A percentile compares a stretch with the other conserved stretches of the same genome.
phyloP scores from a whole-genome alignment of 2,329 filamentous ascomycete species.

The Ramichloridium luteum region DNA sequence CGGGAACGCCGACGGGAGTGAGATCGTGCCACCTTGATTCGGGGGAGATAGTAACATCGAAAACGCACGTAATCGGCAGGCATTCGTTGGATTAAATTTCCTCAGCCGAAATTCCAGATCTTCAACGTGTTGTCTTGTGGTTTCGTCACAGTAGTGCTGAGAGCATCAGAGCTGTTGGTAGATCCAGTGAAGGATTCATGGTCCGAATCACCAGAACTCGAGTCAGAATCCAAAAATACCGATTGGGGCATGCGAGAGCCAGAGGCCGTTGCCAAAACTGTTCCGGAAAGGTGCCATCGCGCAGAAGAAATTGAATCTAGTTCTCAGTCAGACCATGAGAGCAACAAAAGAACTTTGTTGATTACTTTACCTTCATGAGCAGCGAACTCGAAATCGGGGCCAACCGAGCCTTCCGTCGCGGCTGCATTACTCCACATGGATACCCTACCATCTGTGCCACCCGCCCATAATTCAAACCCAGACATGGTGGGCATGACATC shows the following conservation, averaged over 20 bases:
- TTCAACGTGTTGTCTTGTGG: constrained; percentile 10
- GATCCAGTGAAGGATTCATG: no score
- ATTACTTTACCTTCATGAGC: constrained; percentile 31
- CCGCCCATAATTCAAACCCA: constrained; percentile 45
- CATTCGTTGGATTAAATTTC: no score
- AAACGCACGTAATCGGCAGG: no score
- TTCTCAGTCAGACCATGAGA: no score
- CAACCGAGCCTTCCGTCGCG: constrained; percentile 28
- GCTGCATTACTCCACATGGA: constrained; percentile 37
- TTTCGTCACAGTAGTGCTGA: no score
- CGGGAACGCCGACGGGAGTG: no score
- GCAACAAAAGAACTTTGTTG: background rate
- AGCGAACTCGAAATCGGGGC: constrained; percentile 32
- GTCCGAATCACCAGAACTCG: background rate
- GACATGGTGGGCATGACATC: constrained; percentile 34
- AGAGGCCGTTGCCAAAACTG: constrained; percentile 39
- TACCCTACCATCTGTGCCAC: constrained; percentile 42
- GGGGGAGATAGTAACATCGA: no score
- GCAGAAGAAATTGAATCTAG: constrained; percentile 8
- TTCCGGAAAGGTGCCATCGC: constrained; percentile 35
- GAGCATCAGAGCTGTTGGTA: constrained; percentile 4
- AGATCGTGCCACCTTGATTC: no score
- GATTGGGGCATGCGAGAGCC: constrained; percentile 28
- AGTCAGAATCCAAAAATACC: no score
- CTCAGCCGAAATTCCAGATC: no score